These are phyloP conservation scores for Skeletonema marinoi DNA, from an alignment of 108 stramenopile genomes.

Conservation along the genomic window DNA sequence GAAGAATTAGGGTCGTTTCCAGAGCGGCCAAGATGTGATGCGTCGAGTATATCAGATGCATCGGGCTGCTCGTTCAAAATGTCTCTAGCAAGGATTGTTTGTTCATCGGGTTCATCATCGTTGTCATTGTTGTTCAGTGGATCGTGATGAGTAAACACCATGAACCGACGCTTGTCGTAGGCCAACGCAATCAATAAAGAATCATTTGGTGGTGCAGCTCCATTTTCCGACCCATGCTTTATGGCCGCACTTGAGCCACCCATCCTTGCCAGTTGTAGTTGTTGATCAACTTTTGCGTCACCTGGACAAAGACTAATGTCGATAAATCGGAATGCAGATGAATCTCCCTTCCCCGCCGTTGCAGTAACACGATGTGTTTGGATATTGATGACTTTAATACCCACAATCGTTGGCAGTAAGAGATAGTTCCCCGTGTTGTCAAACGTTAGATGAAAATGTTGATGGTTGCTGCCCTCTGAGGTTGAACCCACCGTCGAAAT, in stretches of 20 bases:
- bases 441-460: conserved; percentile 59
- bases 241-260: conserved; percentile 54
- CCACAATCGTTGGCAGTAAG: conserved; percentile 87
- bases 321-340: conserved; percentile 85
- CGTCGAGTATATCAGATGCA: conserved; percentile 73
- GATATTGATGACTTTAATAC: conserved; percentile 93
- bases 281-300: conserved; percentile 90
- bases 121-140: conserved; percentile 53
- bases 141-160: conserved; percentile 89
- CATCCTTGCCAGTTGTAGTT: conserved; percentile 83
- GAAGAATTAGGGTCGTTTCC: conserved; percentile 30
- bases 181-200: conserved; percentile 84
- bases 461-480: conserved; percentile 36
- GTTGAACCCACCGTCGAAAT: conserved; percentile 18
- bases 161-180: conserved; percentile 92
- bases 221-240: conserved; percentile 14
- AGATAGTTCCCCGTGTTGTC: conserved; percentile 90
- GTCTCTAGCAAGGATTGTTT: conserved; percentile 70
- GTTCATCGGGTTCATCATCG: conserved; percentile 52
- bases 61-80: conserved; percentile 94
- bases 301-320: conserved; percentile 84
- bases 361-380: conserved; percentile 73
- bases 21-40: conserved; percentile 31
- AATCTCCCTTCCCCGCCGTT: conserved; percentile 89
- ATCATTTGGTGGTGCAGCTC: conserved; percentile 53